Conservation (phyloP, 208 protist species). For the Wallacemonas collosoma region DNA sequence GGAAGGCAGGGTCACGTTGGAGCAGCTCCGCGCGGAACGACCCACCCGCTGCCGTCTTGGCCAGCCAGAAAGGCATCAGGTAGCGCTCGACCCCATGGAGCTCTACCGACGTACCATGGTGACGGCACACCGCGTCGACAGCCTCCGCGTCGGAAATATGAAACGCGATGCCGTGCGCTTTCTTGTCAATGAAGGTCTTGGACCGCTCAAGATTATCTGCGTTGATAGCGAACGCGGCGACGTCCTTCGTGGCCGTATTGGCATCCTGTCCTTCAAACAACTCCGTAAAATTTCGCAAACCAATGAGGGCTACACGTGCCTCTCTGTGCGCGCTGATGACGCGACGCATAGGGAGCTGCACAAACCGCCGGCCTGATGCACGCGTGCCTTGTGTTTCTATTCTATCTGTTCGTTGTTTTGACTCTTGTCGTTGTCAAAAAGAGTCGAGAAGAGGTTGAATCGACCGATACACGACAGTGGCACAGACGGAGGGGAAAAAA, state of each 20-base stretch:
- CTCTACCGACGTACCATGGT: slow-evolving; percentile 73
- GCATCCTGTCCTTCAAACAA: slow-evolving; percentile 63
- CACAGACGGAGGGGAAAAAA: too few species aligned
- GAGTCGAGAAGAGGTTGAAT: not conserved
- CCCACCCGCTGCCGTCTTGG: slow-evolving; percentile 63
- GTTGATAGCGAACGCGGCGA: slow-evolving; percentile 69
- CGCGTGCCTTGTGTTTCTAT: not conserved
- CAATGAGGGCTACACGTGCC: not conserved
- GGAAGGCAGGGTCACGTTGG: slow-evolving; percentile 71
- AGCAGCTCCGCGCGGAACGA: slow-evolving; percentile 80
- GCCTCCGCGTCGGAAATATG: slow-evolving; percentile 71
- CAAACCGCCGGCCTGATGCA: not conserved
- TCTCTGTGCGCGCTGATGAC: not conserved
- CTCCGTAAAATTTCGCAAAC: slow-evolving; percentile 44
- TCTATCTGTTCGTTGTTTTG: not conserved
- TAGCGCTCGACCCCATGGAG: slow-evolving; percentile 70
- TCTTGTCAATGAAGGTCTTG: slow-evolving; percentile 67
- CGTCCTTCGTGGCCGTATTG: slow-evolving; percentile 21
- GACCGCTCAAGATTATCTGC: slow-evolving; percentile 60
- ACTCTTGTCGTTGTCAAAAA: not conserved
- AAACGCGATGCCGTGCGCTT: slow-evolving; percentile 84
- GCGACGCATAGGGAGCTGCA: slow-evolving; percentile 2
- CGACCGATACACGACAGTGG: not conserved
- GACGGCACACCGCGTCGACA: slow-evolving; percentile 74
- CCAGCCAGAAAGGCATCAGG: slow-evolving; percentile 89